Evolutionary conservation across 805 yeast species (phyloP).

Genomic region (Nakazawaea laoshanensis): DNA sequence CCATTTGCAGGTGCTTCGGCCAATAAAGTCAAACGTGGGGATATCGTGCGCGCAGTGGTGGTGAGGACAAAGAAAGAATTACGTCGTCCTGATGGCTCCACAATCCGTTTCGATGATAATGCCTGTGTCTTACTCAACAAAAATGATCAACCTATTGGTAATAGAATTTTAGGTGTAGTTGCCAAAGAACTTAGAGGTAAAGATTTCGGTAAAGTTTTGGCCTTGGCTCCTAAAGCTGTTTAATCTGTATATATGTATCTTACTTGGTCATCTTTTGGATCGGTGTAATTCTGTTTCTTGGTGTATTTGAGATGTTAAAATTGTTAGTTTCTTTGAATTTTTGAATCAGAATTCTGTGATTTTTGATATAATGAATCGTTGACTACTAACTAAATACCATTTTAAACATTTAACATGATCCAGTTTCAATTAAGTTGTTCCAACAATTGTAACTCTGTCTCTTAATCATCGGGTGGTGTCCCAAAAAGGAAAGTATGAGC

Average conservation of each 20-base stretch:
- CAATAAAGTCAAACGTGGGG: slow-evolving; percentile 88
- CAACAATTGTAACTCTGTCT: too few species aligned
- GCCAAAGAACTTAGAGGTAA: slow-evolving; percentile 83
- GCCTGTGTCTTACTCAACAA: slow-evolving; percentile 94
- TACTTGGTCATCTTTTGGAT: too few species aligned
- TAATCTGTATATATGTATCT: slow-evolving; percentile 15
- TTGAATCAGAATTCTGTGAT: too few species aligned
- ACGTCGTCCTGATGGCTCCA: slow-evolving; percentile 80
- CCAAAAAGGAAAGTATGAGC: too few species aligned
- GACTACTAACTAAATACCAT: too few species aligned
- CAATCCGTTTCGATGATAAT: slow-evolving; percentile 85
- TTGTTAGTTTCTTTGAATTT: too few species aligned
- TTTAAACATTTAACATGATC: too few species aligned
- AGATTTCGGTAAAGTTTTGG: slow-evolving; percentile 76
- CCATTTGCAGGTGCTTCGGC: slow-evolving; percentile 68
- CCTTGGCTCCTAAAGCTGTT: slow-evolving; percentile 83
- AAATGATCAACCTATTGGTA: slow-evolving; percentile 85
- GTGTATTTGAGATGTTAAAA: too few species aligned
- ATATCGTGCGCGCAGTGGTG: slow-evolving; percentile 89
- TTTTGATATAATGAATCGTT: too few species aligned
- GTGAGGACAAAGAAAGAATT: slow-evolving; percentile 76
- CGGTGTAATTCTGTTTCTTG: too few species aligned
- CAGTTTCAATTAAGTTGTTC: too few species aligned
- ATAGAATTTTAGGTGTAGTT: slow-evolving; percentile 84
- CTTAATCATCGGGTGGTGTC: too few species aligned